These are phyloP conservation scores for Zymoseptoria ardabiliae DNA, from an alignment of 2,329 filamentous ascomycete species.

Conservation along the genomic window DNA sequence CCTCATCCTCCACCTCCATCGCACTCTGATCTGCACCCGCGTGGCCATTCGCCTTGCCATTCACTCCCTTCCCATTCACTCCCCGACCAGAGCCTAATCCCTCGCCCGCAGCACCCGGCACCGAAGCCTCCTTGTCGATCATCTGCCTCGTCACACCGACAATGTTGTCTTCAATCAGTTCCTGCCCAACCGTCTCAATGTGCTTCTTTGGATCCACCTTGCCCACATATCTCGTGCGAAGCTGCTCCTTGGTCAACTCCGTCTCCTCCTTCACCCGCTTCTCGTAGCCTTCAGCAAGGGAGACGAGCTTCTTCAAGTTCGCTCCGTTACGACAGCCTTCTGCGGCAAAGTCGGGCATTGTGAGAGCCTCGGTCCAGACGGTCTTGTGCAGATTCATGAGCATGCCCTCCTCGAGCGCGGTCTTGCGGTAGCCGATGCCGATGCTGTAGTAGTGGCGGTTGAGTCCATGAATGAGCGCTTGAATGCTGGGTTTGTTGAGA, in stretches of 20 bases:
- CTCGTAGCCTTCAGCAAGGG: conserved; percentile 90
- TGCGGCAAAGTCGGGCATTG: conserved; percentile 90
- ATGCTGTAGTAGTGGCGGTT: conserved; percentile 99
- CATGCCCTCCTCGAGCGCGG: conserved; percentile 95
- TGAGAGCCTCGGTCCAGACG: conserved; percentile 93
- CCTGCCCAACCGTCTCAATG: conserved; percentile 89
- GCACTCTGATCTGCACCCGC: not conserved
- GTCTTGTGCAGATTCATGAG: conserved; percentile 99
- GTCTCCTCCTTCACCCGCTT: conserved; percentile 99
- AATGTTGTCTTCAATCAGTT: conserved; percentile 98
- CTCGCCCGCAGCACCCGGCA: conserved; percentile 62
- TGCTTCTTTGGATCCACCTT: conserved; percentile 99
- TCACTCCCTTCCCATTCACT: conserved; percentile 11
- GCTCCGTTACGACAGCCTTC: conserved; percentile 84
- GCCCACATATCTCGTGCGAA: conserved; percentile 97
- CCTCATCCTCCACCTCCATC: conserved; percentile 1
- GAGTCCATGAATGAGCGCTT: conserved; percentile 93
- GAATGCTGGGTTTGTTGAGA: conserved; percentile 98
- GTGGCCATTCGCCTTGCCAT: conserved; percentile 7
- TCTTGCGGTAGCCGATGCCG: conserved; percentile 96
- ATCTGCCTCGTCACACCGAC: conserved; percentile 97
- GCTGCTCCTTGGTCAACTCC: conserved; percentile 89
- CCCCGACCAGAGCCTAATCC: conserved; percentile 19
- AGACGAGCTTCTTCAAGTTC: conserved; percentile 77
- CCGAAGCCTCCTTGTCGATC: conserved; percentile 98